Evolutionary conservation across 1,284 basidiomycete species (phyloP), one percentile per base, ranked within the genome.

Genomic region (Serendipita sp.): DNA sequence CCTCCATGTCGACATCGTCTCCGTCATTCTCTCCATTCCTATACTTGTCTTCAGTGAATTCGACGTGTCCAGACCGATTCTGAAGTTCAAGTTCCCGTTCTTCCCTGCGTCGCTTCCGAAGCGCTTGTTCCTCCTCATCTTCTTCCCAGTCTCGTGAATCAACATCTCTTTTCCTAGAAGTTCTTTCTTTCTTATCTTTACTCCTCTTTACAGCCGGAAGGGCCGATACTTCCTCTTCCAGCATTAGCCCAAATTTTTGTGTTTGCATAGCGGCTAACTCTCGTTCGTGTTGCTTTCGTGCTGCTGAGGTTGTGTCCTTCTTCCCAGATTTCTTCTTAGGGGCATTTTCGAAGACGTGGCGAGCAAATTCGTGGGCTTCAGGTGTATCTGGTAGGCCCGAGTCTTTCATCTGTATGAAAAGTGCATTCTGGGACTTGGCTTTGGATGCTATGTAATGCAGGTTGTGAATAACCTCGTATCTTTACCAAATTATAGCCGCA

Each of bases 141-240:
- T 82, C 87, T 75, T 89, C 87, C 91, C 91, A 93, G 63, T 89
- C 86, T 64, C 84, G 82, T 30, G 77, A 80, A 66, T 86, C 85
- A 65, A 86, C 83, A 49, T 93, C 91, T 55, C 88, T 78, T 71
- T 92, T 93, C 67, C 91, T 79, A 60, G 69, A 70, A 15, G 70
- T 78, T 80, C 61, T 79, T 70, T 78, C 78, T 68, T 80, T 74
- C 43, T 79, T 71, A 64, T 71, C 68, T 44, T 69, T 72, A 62
- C 64, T 76, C 67, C 75, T 79, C 63, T 75, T 76, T 66, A 61
- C 58, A 63, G 63, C 62, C 60, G 63, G 76, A 2, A 74, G 71
- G 12, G 78, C 75, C 34, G 74, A 75, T 13, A 69, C 74, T 34
- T 88, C 84, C 43, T 92, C 89, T 17, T 92, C 91, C 15, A 91